Evolutionary conservation across 169 alveolate species (phyloP).

Genomic region (Besnoitia besnoiti): DNA sequence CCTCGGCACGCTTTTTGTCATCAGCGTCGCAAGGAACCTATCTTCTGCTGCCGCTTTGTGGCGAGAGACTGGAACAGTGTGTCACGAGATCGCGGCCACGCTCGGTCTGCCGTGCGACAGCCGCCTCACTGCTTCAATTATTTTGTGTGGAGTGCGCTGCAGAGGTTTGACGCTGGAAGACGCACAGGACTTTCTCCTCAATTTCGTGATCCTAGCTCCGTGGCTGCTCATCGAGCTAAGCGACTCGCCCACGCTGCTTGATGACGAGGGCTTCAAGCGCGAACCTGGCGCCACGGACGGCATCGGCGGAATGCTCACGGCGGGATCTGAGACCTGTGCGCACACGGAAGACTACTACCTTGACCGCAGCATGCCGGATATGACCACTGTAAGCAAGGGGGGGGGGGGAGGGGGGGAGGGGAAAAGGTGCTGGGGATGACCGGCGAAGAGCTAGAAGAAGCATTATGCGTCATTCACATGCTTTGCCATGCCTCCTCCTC

Average conservation of each 20-base stretch:
- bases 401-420: no score
- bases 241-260: not conserved
- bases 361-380: conserved; percentile 2
- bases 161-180: not conserved
- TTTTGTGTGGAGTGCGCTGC: not conserved
- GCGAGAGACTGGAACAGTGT: no score
- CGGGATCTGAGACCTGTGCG: not conserved
- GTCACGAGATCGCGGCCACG: no score
- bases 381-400: not conserved
- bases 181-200: not conserved
- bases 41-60: no score
- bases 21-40: no score
- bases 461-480: no score
- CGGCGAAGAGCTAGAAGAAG: no score
- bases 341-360: not conserved
- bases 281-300: not conserved
- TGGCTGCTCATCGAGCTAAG: conserved; percentile 34
- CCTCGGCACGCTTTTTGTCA: no score
- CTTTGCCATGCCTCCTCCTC: no score
- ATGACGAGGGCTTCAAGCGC: not conserved
- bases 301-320: not conserved
- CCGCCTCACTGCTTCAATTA: no score
- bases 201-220: not conserved
- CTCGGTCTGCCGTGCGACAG: no score
- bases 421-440: no score